A percentile compares a stretch with the other conserved stretches of the same genome.
These are phyloP conservation scores for Candida nemodendra DNA, from an alignment of 805 yeast species.

Conservation along the genomic window DNA sequence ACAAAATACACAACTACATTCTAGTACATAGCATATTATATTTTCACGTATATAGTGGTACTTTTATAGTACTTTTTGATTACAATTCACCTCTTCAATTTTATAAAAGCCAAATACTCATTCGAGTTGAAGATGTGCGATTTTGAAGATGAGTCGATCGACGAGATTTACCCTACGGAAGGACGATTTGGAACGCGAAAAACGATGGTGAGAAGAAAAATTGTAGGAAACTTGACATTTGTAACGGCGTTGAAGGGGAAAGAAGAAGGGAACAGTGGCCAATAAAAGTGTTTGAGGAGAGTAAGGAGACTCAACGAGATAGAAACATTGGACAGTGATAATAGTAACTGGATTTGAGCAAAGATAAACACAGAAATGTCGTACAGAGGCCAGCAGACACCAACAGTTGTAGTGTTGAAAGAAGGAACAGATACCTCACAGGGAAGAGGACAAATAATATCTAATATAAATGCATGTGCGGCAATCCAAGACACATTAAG, in stretches of 20 bases:
- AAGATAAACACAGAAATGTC: too few species aligned
- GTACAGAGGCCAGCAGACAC: slow-evolving; percentile 82
- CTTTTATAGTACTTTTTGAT: neutral
- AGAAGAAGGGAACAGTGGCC: neutral
- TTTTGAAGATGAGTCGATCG: slow-evolving; percentile 7
- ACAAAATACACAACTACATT: neutral
- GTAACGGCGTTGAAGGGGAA: too few species aligned
- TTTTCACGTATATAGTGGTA: neutral
- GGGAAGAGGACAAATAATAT: slow-evolving; percentile 93
- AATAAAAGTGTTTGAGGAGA: too few species aligned
- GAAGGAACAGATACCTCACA: slow-evolving; percentile 98
- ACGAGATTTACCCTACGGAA: slow-evolving; percentile 3
- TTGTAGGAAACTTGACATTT: neutral
- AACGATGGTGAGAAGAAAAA: neutral
- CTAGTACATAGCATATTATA: neutral
- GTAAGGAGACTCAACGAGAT: neutral
- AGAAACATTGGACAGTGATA: neutral
- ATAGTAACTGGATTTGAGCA: slow-evolving; percentile 4
- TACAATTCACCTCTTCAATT: too few species aligned
- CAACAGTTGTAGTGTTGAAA: slow-evolving; percentile 95
- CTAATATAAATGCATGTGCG: slow-evolving; percentile 93
- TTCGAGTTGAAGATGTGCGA: neutral
- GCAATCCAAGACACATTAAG: slow-evolving; percentile 95
- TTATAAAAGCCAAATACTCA: too few species aligned
- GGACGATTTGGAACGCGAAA: slow-evolving; percentile 3